Evolutionary conservation across 108 stramenopile genomes (phyloP).

Genomic region (Pseudonitzschia pungens): DNA sequence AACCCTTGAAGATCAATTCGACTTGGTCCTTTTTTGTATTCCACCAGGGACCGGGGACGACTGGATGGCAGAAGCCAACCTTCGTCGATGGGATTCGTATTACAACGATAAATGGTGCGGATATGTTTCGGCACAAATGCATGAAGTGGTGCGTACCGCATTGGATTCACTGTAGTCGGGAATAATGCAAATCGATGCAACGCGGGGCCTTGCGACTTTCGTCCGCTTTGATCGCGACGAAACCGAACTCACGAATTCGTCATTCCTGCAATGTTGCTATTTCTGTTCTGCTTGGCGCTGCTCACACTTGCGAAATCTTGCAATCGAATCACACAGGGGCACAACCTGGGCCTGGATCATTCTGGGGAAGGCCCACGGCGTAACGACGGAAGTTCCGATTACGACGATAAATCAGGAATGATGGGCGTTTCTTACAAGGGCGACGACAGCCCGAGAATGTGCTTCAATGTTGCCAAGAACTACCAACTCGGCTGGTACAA

Average conservation of each 20-base stretch:
- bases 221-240: too few relatives aligned
- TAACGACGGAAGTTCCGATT: slow-evolving; percentile 12
- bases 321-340: slow-evolving; percentile 11
- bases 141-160: slow-evolving; percentile 21
- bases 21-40: background rate
- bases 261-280: too few relatives aligned
- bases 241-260: too few relatives aligned
- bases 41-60: slow-evolving; percentile 6
- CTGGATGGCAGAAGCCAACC: background rate
- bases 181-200: too few relatives aligned
- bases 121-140: slow-evolving; percentile 12
- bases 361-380: slow-evolving; percentile 26
- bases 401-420: slow-evolving; percentile 19
- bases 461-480: slow-evolving; percentile 57
- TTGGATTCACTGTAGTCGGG: too few relatives aligned
- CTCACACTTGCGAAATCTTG: too few relatives aligned
- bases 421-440: slow-evolving; percentile 13
- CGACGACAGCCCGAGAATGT: slow-evolving; percentile 29
- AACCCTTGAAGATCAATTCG: background rate
- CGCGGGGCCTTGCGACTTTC: too few relatives aligned
- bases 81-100: background rate
- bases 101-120: background rate
- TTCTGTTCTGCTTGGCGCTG: too few relatives aligned
- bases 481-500: slow-evolving; percentile 58
- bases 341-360: slow-evolving; percentile 50